These are phyloP conservation scores for Calonectria pseudoreteaudii DNA, from an alignment of 2,329 filamentous ascomycete species.

Conservation along the genomic window DNA sequence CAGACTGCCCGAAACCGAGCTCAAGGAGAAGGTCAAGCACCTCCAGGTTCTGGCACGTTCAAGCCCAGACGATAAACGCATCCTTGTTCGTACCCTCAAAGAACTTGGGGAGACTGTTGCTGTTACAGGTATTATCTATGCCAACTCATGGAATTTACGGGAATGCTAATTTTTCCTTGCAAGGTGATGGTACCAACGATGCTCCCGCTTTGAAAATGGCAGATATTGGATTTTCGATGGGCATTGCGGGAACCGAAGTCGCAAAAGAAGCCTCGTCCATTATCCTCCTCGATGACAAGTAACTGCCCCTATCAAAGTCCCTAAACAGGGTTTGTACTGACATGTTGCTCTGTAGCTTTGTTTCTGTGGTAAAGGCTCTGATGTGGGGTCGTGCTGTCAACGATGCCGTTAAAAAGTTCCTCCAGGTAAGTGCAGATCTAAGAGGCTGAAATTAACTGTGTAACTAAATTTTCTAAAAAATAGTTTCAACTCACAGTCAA, in stretches of 20 bases:
- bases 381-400: constrained; percentile 73
- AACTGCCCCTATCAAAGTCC: constrained; percentile 5
- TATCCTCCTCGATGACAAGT: constrained; percentile 71
- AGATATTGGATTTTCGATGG: constrained; percentile 74
- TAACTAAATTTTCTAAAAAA: background rate
- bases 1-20: constrained; percentile 63
- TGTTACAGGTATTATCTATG: constrained; percentile 56
- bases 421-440: constrained; percentile 56
- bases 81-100: constrained; percentile 71
- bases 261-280: constrained; percentile 73
- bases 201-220: constrained; percentile 70
- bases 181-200: constrained; percentile 71
- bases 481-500: constrained; percentile 74
- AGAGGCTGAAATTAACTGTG: background rate
- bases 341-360: constrained; percentile 51
- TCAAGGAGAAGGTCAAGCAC: constrained; percentile 67
- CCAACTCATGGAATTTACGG: background rate
- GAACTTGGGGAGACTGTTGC: constrained; percentile 70
- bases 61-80: constrained; percentile 74
- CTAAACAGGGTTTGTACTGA: constrained; percentile 14
- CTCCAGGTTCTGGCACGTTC: constrained; percentile 75
- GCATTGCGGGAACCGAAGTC: constrained; percentile 72
- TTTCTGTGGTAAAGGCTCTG: constrained; percentile 69
- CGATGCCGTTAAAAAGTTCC: constrained; percentile 72
- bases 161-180: background rate